Conservation (phyloP, 2,329 filamentous ascomycete genomes). For the Penicillium sp. region DNA sequence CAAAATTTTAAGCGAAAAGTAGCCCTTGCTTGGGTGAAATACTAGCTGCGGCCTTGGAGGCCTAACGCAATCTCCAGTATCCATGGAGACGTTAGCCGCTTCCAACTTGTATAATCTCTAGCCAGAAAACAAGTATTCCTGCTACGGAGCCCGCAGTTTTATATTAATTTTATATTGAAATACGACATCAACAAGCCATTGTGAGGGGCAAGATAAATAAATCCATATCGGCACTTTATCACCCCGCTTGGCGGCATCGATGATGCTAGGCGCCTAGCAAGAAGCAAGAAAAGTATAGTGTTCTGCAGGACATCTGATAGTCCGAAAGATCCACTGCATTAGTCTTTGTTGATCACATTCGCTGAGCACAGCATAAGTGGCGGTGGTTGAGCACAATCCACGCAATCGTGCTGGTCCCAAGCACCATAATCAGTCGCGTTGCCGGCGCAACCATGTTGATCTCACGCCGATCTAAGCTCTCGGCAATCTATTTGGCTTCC, state of each 20-base stretch:
- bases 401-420: background rate
- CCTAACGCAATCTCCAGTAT: background rate
- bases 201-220: background rate
- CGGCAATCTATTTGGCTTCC: conserved; percentile 11
- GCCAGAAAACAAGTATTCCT: background rate
- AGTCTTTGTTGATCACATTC: background rate
- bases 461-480: conserved; percentile 10
- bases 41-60: background rate
- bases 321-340: background rate
- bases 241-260: background rate
- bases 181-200: background rate
- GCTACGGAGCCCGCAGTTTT: background rate
- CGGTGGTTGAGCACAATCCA: background rate
- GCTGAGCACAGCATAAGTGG: background rate
- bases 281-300: background rate
- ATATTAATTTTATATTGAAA: conserved; percentile 4
- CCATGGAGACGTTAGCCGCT: background rate
- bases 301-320: background rate
- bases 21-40: no score
- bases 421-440: conserved; percentile 6
- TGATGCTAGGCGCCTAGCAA: background rate
- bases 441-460: conserved; percentile 22
- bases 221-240: background rate
- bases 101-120: background rate
- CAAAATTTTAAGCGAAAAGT: no score